Percentiles rank a stretch among this genome's conserved stretches.
Evolutionary conservation across 2,329 filamentous ascomycete species (phyloP).

Genomic region (Dactylellina drechsleri): DNA sequence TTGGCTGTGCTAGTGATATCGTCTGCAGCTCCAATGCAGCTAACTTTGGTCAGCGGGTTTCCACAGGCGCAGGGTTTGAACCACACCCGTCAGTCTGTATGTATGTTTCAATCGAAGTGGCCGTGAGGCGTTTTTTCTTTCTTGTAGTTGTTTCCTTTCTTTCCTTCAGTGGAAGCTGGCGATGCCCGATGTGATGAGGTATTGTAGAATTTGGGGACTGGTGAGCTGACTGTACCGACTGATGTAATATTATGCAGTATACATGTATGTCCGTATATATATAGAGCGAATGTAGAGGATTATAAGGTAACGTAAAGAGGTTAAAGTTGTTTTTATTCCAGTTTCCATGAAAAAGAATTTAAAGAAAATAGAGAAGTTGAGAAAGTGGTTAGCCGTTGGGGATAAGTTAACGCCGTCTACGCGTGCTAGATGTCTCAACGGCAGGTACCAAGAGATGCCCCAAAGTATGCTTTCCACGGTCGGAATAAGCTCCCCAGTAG

Average conservation of each 20-base stretch:
- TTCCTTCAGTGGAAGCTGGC: conserved; percentile 42
- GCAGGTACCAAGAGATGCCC: conserved; percentile 10
- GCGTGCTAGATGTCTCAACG: not conserved
- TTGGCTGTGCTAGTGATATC: conserved; percentile 27
- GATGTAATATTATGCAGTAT: conserved; percentile 19
- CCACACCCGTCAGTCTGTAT: conserved; percentile 25
- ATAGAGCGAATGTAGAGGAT: too few species aligned
- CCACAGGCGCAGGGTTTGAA: conserved; percentile 37
- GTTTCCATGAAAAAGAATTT: too few species aligned
- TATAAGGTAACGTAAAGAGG: too few species aligned
- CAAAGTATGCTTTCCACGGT: not conserved
- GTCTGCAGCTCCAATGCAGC: conserved; percentile 28
- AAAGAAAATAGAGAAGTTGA: too few species aligned
- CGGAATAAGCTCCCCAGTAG: not conserved
- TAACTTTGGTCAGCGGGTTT: conserved; percentile 52
- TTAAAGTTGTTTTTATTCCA: too few species aligned
- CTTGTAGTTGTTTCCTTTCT: not conserved
- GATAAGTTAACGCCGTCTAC: too few species aligned
- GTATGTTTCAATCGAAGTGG: conserved; percentile 28
- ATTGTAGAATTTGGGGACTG: not conserved
- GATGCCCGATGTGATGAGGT: conserved; percentile 26
- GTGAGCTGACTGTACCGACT: conserved; percentile 3
- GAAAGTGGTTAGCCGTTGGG: too few species aligned
- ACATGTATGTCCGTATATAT: too few species aligned
- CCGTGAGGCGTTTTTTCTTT: conserved; percentile 24